Evolutionary conservation across 2,329 filamentous ascomycete species (phyloP).

Genomic region (Microsporum audouinii): DNA sequence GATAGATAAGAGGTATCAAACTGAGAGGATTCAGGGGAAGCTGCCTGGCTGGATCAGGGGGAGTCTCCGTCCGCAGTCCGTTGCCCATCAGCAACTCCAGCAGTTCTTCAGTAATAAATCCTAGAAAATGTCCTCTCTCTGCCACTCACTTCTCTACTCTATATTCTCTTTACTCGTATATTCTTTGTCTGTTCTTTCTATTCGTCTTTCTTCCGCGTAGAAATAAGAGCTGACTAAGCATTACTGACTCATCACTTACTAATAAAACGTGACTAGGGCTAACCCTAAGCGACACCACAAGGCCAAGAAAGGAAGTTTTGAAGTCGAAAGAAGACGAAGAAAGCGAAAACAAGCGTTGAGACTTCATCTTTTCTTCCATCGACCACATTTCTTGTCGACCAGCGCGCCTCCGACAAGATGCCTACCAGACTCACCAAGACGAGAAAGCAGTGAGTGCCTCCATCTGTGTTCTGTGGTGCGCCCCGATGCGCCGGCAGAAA

Average conservation of each 20-base stretch:
- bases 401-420: constrained; percentile 37
- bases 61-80: constrained; percentile 40
- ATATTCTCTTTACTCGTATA: neutral
- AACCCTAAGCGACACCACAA: constrained; percentile 13
- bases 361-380: constrained; percentile 24
- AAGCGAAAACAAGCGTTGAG: constrained; percentile 12
- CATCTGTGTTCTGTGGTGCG: neutral
- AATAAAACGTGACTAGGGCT: neutral
- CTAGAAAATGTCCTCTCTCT: neutral
- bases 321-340: constrained; percentile 18
- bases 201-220: neutral
- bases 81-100: neutral
- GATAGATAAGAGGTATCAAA: constrained; percentile 68
- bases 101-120: neutral
- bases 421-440: constrained; percentile 42
- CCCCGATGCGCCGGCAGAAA: neutral
- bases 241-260: neutral
- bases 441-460: constrained; percentile 37
- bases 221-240: neutral
- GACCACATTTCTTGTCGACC: constrained; percentile 26
- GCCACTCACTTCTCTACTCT: neutral
- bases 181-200: neutral
- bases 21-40: constrained; percentile 61
- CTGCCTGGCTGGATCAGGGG: constrained; percentile 79
- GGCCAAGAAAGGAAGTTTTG: constrained; percentile 13